Evolutionary conservation across 1,284 basidiomycete species (phyloP).

Genomic region (Boletus subluridellus): DNA sequence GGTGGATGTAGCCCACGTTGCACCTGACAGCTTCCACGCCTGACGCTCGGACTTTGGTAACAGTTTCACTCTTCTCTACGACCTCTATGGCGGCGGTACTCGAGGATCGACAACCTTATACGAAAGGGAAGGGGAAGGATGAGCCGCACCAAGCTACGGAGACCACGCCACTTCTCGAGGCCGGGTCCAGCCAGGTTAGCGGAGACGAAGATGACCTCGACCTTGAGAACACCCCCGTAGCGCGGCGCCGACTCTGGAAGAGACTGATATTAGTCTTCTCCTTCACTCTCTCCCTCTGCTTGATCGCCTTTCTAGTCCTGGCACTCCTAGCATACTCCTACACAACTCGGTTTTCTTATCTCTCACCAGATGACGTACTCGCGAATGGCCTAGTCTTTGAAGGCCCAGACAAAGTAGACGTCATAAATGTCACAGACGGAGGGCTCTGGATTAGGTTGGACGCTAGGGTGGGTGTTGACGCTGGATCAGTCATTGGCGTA

Average conservation of each 20-base stretch:
- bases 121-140: conserved; percentile 34
- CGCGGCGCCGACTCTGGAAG: conserved; percentile 29
- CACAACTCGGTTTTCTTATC: conserved; percentile 48
- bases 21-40: conserved; percentile 5
- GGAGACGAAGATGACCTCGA: conserved; percentile 14
- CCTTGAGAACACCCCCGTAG: conserved; percentile 11
- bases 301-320: conserved; percentile 43
- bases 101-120: conserved; percentile 9
- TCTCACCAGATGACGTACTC: conserved; percentile 58
- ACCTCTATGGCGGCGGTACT: conserved; percentile 23
- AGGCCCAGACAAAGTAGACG: conserved; percentile 58
- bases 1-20: conserved; percentile 19
- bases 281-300: conserved; percentile 38
- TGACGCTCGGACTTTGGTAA: neutral
- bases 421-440: conserved; percentile 59
- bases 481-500: conserved; percentile 56
- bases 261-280: conserved; percentile 28
- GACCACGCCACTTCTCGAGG: conserved; percentile 33
- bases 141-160: conserved; percentile 29
- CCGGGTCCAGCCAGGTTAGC: conserved; percentile 20
- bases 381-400: conserved; percentile 52
- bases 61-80: conserved; percentile 6
- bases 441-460: conserved; percentile 58
- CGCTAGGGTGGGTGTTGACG: conserved; percentile 61
- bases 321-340: conserved; percentile 61